These are phyloP conservation scores for Fusarium denticulatum DNA, from an alignment of 2,329 filamentous ascomycete genomes.

Conservation along the genomic window DNA sequence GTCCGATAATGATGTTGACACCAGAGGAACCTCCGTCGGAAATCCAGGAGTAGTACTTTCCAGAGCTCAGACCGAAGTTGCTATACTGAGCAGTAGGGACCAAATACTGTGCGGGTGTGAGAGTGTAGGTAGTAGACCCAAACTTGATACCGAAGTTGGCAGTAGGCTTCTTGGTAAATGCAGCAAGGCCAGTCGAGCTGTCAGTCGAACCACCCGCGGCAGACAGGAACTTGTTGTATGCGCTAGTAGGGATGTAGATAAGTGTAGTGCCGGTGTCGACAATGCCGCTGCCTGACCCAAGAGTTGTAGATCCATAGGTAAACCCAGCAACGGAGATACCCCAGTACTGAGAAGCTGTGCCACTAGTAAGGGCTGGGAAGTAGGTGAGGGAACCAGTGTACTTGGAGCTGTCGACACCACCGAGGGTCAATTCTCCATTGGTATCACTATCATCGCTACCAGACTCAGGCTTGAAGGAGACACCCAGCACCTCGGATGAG, in stretches of 20 bases:
- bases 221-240: background rate
- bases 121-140: background rate
- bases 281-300: background rate
- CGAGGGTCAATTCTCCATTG: background rate
- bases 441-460: background rate
- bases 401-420: background rate
- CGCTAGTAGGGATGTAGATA: background rate
- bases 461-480: background rate
- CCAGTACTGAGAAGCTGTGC: background rate
- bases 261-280: slow-evolving; percentile 1
- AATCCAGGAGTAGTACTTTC: background rate
- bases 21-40: background rate
- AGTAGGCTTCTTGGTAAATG: background rate
- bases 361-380: background rate
- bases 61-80: background rate
- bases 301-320: background rate
- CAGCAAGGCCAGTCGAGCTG: background rate
- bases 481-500: background rate
- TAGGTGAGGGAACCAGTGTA: background rate
- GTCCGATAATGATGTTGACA: background rate
- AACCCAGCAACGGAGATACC: background rate
- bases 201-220: background rate
- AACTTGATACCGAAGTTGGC: background rate
- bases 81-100: background rate
- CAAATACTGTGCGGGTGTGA: background rate